Evolutionary conservation across 768 basidiomycete genomes (phyloP), one percentile per base, ranked within the genome.

Genomic region (Phlebiopsis flavidoalba): DNA sequence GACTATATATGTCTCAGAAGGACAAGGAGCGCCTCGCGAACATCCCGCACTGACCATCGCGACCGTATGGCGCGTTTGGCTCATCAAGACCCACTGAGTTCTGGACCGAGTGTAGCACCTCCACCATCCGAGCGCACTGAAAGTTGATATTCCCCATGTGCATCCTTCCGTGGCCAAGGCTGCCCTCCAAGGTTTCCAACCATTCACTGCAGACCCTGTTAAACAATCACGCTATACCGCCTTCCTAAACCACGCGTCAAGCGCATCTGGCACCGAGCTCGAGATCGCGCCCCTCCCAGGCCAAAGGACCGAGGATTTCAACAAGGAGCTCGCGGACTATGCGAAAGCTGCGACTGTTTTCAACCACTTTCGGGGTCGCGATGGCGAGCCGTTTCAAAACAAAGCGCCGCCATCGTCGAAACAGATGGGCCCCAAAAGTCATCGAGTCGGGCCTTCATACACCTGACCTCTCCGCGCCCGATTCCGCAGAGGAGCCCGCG

Each of bases 1-100:
- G 95, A 98, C 49, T 98, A 87, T 70, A 87, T 70, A 85, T 98
- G 71, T 96, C 97, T 0, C 84, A 89, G 64, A 95, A 95, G 67
- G 93, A 96, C 67, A 83, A 86, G 59, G 95, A 97, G 61, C 87
- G 95, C 6, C 80, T 99, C 15, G 80, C 87, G 67, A 80, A 79
- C 31, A 81, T 91, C 26, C n/a, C 61, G 72, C 49, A 65, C 63
- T 8, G 67, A 71, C n/a, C 7, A 58, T 66, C 5, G 56, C 60
- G 0, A 65, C 66, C n/a, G n/a, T n/a, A n/a, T n/a, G 69, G 79
- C 14, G 40, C 17, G 40, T 12, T 10, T 31, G 26, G 26, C 6
- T 31, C 26, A 31, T 31, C 26, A 31, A 59, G 69, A 22, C 61
- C 69, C 8, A 6, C 50, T 58, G 19, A 50, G 15, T 49, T n/a